Evolutionary conservation across 768 basidiomycete species (phyloP).

Genomic region (Dioszegia crocea): DNA sequence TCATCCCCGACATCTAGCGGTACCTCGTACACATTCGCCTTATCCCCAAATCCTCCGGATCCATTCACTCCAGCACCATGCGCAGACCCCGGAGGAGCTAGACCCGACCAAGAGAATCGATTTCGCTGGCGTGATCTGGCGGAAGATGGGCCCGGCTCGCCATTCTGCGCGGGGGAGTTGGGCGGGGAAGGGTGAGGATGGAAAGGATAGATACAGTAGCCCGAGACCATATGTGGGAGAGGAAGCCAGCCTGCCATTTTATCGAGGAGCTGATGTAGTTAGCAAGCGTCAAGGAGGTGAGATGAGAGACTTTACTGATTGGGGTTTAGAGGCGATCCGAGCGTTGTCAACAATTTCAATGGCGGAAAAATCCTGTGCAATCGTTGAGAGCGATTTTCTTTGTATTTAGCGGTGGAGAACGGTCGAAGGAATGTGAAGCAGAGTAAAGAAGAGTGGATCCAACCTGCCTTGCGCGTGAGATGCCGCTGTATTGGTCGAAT

Average conservation of each 20-base stretch:
- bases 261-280: background rate
- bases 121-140: constrained; percentile 8
- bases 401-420: no score
- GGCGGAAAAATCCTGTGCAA: no score
- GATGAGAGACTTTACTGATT: background rate
- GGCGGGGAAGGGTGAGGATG: constrained; percentile 48
- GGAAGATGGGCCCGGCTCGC: constrained; percentile 15
- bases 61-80: background rate
- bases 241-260: constrained; percentile 56
- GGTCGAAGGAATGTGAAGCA: no score
- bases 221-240: constrained; percentile 74
- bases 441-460: no score
- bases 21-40: constrained; percentile 39
- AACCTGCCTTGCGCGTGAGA: background rate
- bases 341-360: background rate
- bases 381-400: no score
- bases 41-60: constrained; percentile 4
- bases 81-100: background rate
- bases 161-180: constrained; percentile 53
- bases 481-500: background rate
- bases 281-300: background rate
- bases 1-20: constrained; percentile 90
- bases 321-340: constrained; percentile 3
- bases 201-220: constrained; percentile 82
- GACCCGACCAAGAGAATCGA: constrained; percentile 7